Conservation (phyloP, 306 rosid species). For the Prunus padus region DNA sequence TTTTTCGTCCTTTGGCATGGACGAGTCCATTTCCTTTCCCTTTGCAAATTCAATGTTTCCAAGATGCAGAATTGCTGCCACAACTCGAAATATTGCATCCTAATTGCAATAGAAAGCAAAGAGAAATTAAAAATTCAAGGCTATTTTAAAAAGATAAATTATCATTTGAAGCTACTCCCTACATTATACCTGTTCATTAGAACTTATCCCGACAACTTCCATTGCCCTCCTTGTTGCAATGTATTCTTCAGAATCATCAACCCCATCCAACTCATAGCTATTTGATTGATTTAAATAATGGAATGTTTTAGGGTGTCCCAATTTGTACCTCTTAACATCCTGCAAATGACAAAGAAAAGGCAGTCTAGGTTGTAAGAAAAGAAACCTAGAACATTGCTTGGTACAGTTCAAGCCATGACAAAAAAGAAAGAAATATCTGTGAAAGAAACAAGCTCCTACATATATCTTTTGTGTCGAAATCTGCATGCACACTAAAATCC, state of each 20-base stretch:
- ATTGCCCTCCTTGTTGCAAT: conserved; percentile 81
- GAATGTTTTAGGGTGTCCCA: conserved; percentile 80
- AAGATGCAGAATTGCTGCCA: conserved; percentile 95
- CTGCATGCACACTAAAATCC: background rate
- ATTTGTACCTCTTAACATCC: conserved; percentile 77
- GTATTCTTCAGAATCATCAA: conserved; percentile 85
- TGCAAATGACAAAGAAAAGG: conserved; percentile 30
- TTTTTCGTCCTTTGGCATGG: conserved; percentile 85
- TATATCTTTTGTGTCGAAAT: background rate
- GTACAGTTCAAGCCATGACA: background rate
- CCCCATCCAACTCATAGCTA: conserved; percentile 78
- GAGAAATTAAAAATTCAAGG: conserved; percentile 18
- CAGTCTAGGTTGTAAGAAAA: background rate
- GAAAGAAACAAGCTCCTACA: background rate
- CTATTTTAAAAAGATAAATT: conserved; percentile 19
- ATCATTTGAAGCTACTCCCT: conserved; percentile 27
- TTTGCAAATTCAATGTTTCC: conserved; percentile 95
- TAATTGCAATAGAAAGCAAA: conserved; percentile 27
- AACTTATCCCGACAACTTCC: conserved; percentile 92
- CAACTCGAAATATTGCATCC: conserved; percentile 98
- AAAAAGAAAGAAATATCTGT: too few species aligned
- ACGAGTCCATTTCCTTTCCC: conserved; percentile 89
- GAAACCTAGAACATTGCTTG: background rate
- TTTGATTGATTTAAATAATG: conserved; percentile 94
- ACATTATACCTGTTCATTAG: conserved; percentile 75